These are phyloP conservation scores for Hortaea werneckii DNA, from an alignment of 2,329 filamentous ascomycete species.

Conservation along the genomic window DNA sequence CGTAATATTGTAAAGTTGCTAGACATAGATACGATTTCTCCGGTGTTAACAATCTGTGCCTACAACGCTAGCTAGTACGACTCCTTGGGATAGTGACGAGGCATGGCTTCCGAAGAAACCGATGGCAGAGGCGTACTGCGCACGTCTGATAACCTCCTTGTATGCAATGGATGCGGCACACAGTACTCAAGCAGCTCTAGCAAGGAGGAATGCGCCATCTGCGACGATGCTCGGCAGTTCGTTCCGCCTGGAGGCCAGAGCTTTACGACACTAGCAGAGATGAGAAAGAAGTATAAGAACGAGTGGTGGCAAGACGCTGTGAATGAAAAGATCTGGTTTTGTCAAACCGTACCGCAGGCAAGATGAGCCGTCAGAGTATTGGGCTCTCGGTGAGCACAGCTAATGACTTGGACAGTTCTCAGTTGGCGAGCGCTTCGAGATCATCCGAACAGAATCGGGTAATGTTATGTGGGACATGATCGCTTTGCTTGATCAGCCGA, in stretches of 20 bases:
- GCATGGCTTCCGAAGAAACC: no score
- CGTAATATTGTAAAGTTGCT: no score
- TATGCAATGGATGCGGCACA: conserved; percentile 59
- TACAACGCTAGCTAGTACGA: no score
- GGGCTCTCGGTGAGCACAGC: conserved; percentile 30
- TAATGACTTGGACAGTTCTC: conserved; percentile 33
- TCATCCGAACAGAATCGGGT: conserved; percentile 53
- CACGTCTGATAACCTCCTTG: conserved; percentile 32
- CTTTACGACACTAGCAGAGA: conserved; percentile 49
- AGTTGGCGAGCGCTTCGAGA: conserved; percentile 63
- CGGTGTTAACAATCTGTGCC: no score
- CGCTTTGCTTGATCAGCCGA: conserved; percentile 55
- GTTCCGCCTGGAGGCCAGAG: conserved; percentile 52
- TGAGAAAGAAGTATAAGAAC: conserved; percentile 38
- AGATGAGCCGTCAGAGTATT: conserved; percentile 23
- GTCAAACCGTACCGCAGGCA: no score
- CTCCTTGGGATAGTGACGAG: no score
- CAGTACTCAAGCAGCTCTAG: conserved; percentile 46
- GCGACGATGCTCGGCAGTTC: conserved; percentile 58
- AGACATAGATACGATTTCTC: no score
- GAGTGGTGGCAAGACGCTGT: conserved; percentile 39
- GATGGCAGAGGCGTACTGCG: not conserved
- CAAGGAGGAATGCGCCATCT: conserved; percentile 53
- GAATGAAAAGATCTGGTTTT: conserved; percentile 26
- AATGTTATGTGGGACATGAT: conserved; percentile 74